Conservation (phyloP, 768 basidiomycete genomes). For the Hygrophoropsis aurantiaca region DNA sequence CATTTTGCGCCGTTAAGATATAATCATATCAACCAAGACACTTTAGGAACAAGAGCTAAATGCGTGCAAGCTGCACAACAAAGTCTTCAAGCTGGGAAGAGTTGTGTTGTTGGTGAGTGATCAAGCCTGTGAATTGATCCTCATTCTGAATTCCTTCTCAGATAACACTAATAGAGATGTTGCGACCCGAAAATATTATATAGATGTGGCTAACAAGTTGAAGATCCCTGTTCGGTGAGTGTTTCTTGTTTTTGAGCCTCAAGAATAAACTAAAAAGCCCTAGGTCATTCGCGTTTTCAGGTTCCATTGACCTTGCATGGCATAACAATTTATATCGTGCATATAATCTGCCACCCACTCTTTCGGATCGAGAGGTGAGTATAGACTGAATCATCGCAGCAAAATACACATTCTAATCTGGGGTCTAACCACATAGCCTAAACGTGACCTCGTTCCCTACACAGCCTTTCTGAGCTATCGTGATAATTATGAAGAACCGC, state of each 20-base stretch:
- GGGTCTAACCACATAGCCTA: constrained; percentile 31
- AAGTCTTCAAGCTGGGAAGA: constrained; percentile 52
- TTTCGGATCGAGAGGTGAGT: constrained; percentile 42
- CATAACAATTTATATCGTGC: constrained; percentile 94
- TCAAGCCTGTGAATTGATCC: neutral
- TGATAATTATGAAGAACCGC: constrained; percentile 66
- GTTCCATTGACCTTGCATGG: constrained; percentile 79
- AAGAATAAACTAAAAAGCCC: neutral
- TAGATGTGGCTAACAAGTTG: constrained; percentile 61
- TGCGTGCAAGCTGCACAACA: constrained; percentile 68
- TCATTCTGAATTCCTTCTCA: constrained; percentile 24
- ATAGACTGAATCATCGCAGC: too few relatives aligned
- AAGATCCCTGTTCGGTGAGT: constrained; percentile 56
- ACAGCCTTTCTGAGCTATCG: constrained; percentile 58
- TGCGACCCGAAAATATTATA: constrained; percentile 67
- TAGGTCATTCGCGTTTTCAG: constrained; percentile 77
- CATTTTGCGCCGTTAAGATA: constrained; percentile 73
- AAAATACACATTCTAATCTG: too few relatives aligned
- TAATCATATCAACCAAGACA: constrained; percentile 86
- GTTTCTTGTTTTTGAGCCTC: constrained; percentile 3
- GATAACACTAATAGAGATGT: constrained; percentile 91
- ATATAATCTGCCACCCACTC: constrained; percentile 52
- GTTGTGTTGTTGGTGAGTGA: constrained; percentile 76
- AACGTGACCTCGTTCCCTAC: constrained; percentile 58
- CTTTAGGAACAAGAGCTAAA: constrained; percentile 67